Evolutionary conservation across 2,329 filamentous ascomycete species (phyloP).

Genomic region (Epichloe aotearoae): DNA sequence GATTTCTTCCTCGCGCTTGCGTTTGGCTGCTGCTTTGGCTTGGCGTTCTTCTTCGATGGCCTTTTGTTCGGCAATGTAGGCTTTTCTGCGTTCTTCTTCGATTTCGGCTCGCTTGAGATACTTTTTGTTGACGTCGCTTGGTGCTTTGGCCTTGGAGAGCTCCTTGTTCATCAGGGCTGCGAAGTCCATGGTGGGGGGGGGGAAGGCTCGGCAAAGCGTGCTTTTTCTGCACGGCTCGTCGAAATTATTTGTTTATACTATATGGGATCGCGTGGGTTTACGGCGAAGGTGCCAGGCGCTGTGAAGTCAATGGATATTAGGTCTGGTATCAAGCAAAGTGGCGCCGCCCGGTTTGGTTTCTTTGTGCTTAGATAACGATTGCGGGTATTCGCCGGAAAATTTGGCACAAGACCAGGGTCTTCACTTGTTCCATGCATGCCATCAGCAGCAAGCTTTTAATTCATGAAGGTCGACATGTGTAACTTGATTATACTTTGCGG

Average conservation of each 20-base stretch:
- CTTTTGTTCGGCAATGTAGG: slow-evolving; percentile 72
- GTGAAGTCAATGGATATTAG: too few relatives aligned
- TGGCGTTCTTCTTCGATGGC: slow-evolving; percentile 58
- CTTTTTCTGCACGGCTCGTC: not conserved
- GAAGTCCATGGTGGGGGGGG: slow-evolving; percentile 65
- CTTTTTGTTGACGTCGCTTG: slow-evolving; percentile 44
- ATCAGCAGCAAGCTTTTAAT: not conserved
- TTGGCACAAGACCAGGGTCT: not conserved
- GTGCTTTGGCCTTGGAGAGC: slow-evolving; percentile 65
- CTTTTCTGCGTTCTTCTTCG: slow-evolving; percentile 67
- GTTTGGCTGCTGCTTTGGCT: slow-evolving; percentile 61
- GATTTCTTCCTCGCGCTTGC: slow-evolving; percentile 80
- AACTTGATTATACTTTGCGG: not conserved
- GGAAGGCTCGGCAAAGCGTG: not conserved
- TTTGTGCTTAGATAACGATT: slow-evolving; percentile 12
- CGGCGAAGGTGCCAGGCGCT: too few relatives aligned
- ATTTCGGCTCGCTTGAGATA: slow-evolving; percentile 76
- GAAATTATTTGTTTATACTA: too few relatives aligned
- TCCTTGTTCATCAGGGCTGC: slow-evolving; percentile 85
- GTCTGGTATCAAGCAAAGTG: too few relatives aligned
- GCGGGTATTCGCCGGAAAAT: slow-evolving; percentile 16
- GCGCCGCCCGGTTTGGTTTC: not conserved
- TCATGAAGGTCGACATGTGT: not conserved
- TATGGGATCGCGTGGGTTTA: not conserved
- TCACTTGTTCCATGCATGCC: not conserved